These are phyloP conservation scores for Spathaspora sp. DNA, from an alignment of 1,139 yeast genomes.

Conservation along the genomic window DNA sequence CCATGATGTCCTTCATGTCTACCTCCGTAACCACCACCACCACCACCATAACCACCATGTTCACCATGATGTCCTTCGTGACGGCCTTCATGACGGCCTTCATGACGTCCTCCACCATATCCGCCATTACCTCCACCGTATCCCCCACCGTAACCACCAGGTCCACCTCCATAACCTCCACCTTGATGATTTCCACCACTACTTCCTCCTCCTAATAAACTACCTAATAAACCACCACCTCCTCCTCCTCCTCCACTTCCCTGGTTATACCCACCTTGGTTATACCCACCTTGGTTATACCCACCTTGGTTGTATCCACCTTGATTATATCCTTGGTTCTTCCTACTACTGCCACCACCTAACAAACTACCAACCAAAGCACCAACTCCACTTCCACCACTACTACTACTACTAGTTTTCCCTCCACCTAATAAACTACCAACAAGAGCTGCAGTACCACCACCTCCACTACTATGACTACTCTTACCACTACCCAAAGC, in stretches of 20 bases:
- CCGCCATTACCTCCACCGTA: conserved; percentile 8
- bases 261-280: neutral
- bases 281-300: conserved; percentile 1
- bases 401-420: conserved; percentile 4
- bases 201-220: conserved; percentile 10
- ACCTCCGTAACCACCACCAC: conserved; percentile 3
- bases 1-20: conserved; percentile 1
- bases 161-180: conserved; percentile 3
- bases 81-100: conserved; percentile 4
- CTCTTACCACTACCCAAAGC: conserved; percentile 11
- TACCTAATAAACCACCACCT: conserved; percentile 7
- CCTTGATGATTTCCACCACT: conserved; percentile 6
- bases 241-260: conserved; percentile 4
- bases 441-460: conserved; percentile 12
- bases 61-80: conserved; percentile 4
- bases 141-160: conserved; percentile 1
- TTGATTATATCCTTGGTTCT: conserved; percentile 1
- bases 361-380: conserved; percentile 9
- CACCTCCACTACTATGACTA: conserved; percentile 4
- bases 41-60: conserved; percentile 5
- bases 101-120: conserved; percentile 5
- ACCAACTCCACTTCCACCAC: conserved; percentile 6
- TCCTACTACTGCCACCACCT: conserved; percentile 4
- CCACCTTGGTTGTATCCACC: conserved; percentile 3
- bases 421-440: conserved; percentile 11